These are phyloP conservation scores for Sugiyamaella grinbergsii DNA, from an alignment of 1,139 yeast species.

Conservation along the genomic window DNA sequence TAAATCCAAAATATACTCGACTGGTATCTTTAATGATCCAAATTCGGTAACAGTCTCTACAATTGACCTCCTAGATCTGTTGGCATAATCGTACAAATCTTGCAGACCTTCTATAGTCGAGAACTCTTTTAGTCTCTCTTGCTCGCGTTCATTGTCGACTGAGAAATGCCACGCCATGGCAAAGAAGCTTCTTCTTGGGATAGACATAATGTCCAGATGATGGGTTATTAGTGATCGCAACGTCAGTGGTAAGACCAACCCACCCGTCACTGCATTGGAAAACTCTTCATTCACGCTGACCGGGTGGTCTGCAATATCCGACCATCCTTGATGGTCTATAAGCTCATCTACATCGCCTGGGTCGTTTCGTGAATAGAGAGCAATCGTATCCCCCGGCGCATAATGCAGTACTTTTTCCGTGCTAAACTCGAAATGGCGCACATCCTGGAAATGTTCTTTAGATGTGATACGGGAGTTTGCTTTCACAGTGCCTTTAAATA, in stretches of 20 bases:
- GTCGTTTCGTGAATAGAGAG: conserved; percentile 74
- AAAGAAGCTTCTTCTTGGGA: conserved; percentile 85
- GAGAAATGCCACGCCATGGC: conserved; percentile 68
- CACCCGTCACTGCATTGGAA: conserved; percentile 51
- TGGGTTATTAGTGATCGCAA: conserved; percentile 70
- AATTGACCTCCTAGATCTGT: conserved; percentile 85
- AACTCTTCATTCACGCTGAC: conserved; percentile 39
- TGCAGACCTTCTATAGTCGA: conserved; percentile 64
- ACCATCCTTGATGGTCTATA: conserved; percentile 74
- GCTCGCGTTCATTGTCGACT: conserved; percentile 60
- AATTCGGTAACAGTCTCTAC: conserved; percentile 84
- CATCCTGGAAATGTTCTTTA: conserved; percentile 84
- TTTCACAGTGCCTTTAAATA: conserved; percentile 48
- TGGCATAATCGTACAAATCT: conserved; percentile 84
- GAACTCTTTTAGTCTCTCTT: conserved; percentile 74
- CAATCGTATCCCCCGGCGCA: conserved; percentile 78
- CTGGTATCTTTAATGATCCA: conserved; percentile 68
- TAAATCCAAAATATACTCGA: conserved; percentile 70
- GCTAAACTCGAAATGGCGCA: conserved; percentile 61
- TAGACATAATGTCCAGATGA: conserved; percentile 78
- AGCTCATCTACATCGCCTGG: conserved; percentile 63
- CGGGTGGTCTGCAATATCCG: conserved; percentile 60
- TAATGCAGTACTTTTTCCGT: conserved; percentile 43
- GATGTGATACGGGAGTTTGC: conserved; percentile 64
- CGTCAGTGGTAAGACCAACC: conserved; percentile 60